A percentile compares a stretch with the other conserved stretches of the same genome.
Evolutionary conservation across 1,284 basidiomycete genomes (phyloP).

Genomic region (Lentinula novae-zelandiae): DNA sequence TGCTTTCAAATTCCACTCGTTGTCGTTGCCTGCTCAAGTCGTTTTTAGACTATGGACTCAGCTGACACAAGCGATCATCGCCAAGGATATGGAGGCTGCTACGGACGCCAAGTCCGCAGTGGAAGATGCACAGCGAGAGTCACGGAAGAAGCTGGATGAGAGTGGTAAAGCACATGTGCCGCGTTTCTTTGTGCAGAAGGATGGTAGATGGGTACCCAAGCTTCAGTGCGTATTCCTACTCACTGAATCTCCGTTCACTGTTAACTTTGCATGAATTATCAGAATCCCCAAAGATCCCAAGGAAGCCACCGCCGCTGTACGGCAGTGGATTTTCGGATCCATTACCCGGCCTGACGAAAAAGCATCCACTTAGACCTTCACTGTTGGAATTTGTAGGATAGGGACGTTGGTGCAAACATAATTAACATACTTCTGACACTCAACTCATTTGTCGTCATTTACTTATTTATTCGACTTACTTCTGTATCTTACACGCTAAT

Average conservation of each 20-base stretch:
- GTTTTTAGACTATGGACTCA: constrained; percentile 72
- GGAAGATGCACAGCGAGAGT: constrained; percentile 89
- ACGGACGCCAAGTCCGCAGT: constrained; percentile 88
- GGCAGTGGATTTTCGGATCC: constrained; percentile 41
- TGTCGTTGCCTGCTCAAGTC: not conserved
- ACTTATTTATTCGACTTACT: not conserved
- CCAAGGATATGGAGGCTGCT: constrained; percentile 91
- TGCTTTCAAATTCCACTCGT: constrained; percentile 28
- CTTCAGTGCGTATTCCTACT: constrained; percentile 49
- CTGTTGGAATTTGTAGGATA: not conserved
- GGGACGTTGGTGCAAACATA: not conserved
- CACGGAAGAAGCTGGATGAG: constrained; percentile 77
- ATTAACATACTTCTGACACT: not conserved
- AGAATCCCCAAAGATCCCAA: constrained; percentile 71
- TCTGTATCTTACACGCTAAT: not conserved
- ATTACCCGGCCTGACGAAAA: not conserved
- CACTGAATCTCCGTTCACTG: not conserved
- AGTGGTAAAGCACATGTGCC: constrained; percentile 62
- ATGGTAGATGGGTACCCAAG: constrained; percentile 81
- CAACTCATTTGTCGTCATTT: not conserved
- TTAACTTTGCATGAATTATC: not conserved
- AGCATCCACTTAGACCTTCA: not conserved
- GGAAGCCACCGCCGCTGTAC: constrained; percentile 56
- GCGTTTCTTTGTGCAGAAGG: constrained; percentile 79
- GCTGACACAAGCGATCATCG: constrained; percentile 84